These are phyloP conservation scores for Xerocomus spinulosus DNA, from an alignment of 768 basidiomycete genomes.

Conservation along the genomic window DNA sequence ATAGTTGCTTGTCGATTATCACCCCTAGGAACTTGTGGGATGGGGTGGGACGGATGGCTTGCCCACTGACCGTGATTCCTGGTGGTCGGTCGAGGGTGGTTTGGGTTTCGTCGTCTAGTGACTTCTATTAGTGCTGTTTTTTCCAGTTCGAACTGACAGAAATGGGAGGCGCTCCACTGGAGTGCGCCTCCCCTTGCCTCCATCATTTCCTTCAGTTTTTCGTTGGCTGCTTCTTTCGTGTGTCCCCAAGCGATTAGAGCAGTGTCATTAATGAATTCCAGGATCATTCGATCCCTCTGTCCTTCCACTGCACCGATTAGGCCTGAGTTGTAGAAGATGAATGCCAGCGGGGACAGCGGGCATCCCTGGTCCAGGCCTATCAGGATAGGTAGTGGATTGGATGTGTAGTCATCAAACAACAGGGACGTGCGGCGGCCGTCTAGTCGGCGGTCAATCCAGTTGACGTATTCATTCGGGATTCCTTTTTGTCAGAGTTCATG, in stretches of 20 bases:
- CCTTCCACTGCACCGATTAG: slow-evolving; percentile 8
- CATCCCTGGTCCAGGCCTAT: background rate
- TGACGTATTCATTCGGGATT: too few relatives aligned
- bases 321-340: slow-evolving; percentile 24
- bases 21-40: slow-evolving; percentile 31
- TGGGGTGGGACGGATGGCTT: slow-evolving; percentile 16
- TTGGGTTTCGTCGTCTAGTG: too few relatives aligned
- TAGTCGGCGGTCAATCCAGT: background rate
- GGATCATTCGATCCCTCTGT: background rate
- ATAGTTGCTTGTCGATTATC: slow-evolving; percentile 25
- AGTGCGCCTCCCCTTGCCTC: background rate
- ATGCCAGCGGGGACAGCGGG: background rate
- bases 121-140: background rate
- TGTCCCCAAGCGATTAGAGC: background rate
- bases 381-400: slow-evolving; percentile 11
- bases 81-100: too few relatives aligned
- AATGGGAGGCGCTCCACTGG: too few relatives aligned
- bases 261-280: slow-evolving; percentile 6
- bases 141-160: slow-evolving; percentile 2
- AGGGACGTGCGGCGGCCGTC: background rate
- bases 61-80: background rate
- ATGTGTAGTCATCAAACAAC: slow-evolving; percentile 23
- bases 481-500: too few relatives aligned
- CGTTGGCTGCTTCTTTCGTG: background rate
- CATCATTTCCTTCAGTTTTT: background rate